Conservation (phyloP, 228 moss, liverwort and hornwort genomes). For the Sphagnum fallax region DNA sequence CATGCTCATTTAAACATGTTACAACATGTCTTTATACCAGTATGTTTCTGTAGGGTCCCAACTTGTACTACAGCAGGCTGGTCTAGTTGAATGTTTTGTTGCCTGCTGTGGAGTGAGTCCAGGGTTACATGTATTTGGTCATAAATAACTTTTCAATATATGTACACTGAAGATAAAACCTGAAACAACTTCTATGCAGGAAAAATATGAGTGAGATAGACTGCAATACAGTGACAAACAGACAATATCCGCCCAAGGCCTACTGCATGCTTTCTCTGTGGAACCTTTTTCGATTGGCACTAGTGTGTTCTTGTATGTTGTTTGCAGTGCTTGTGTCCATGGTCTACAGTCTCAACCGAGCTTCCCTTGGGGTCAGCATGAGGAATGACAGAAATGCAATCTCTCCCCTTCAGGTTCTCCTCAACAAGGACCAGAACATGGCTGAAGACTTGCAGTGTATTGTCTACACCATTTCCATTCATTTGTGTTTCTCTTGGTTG, state of each 20-base stretch:
- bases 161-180: too few species aligned
- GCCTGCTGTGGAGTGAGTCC: too few species aligned
- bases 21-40: too few species aligned
- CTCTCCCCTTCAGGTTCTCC: constrained; percentile 58
- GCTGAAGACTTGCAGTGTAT: constrained; percentile 58
- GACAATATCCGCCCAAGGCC: constrained; percentile 5
- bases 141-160: too few species aligned
- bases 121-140: too few species aligned
- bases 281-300: constrained; percentile 57
- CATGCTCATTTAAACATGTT: too few species aligned
- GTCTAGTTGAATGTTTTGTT: too few species aligned
- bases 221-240: constrained; percentile 4
- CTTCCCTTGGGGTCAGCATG: constrained; percentile 16
- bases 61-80: too few species aligned
- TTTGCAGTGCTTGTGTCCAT: constrained; percentile 44
- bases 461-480: constrained; percentile 1
- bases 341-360: constrained; percentile 35
- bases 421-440: constrained; percentile 44
- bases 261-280: constrained; percentile 32
- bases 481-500: neutral
- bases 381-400: constrained; percentile 22
- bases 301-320: constrained; percentile 54
- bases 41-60: too few species aligned
- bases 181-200: neutral
- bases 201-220: constrained; percentile 1